Conservation (phyloP, 345 rosid species). For the Euphorbia lathyris region DNA sequence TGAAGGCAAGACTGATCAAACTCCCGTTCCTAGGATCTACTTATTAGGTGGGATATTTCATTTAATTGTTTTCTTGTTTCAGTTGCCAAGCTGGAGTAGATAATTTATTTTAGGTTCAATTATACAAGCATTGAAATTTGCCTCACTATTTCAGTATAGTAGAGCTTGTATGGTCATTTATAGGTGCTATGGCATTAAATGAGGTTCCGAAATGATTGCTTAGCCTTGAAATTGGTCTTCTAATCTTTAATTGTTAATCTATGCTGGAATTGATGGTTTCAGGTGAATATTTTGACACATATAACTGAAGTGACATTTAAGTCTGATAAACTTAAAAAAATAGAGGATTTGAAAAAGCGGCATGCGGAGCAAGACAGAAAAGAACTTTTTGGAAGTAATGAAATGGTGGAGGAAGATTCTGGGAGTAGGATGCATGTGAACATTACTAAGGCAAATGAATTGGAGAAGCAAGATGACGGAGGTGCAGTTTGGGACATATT, state of each 20-base stretch:
- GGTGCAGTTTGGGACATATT: conserved; percentile 82
- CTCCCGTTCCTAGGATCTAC: neutral
- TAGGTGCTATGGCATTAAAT: neutral
- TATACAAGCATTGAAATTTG: no score
- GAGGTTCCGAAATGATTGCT: no score
- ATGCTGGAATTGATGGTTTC: conserved; percentile 6
- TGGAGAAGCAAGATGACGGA: conserved; percentile 25
- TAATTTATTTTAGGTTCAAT: no score
- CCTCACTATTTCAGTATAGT: no score
- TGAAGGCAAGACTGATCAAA: neutral
- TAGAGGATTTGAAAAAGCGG: conserved; percentile 37
- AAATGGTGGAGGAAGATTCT: conserved; percentile 13
- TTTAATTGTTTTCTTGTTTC: no score
- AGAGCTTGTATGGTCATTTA: neutral
- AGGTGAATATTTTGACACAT: conserved; percentile 75
- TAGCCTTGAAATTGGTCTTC: no score
- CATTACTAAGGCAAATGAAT: neutral
- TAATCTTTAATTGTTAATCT: neutral
- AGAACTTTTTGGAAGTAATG: conserved; percentile 40
- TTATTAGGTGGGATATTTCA: neutral
- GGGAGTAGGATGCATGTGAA: conserved; percentile 5
- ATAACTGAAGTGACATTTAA: conserved; percentile 38
- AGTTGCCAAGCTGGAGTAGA: no score
- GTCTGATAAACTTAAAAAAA: neutral
- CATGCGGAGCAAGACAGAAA: conserved; percentile 51